Percentiles rank a stretch among this genome's conserved stretches.
Evolutionary conservation across 2,329 filamentous ascomycete genomes (phyloP).

Genomic region (Reticulascus tulasneorum): DNA sequence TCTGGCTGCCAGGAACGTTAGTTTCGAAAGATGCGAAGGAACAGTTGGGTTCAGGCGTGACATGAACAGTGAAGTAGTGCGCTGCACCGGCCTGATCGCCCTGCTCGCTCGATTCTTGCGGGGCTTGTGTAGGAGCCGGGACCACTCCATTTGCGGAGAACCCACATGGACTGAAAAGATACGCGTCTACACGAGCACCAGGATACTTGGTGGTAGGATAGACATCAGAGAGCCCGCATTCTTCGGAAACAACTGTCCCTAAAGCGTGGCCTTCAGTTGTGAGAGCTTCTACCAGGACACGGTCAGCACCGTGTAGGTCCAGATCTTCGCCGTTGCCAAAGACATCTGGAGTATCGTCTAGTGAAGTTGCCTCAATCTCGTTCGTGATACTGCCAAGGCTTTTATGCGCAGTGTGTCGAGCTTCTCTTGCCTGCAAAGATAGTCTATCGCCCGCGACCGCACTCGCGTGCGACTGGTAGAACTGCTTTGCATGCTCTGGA

Average conservation of each 20-base stretch:
- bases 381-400: constrained; percentile 57
- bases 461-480: constrained; percentile 71
- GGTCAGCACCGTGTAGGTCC: constrained; percentile 53
- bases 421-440: constrained; percentile 57
- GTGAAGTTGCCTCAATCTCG: constrained; percentile 23
- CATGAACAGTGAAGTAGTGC: constrained; percentile 98
- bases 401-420: constrained; percentile 55
- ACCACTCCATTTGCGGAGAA: constrained; percentile 97
- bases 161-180: constrained; percentile 93
- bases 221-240: constrained; percentile 82
- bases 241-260: constrained; percentile 86
- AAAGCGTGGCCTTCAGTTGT: constrained; percentile 92
- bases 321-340: constrained; percentile 64
- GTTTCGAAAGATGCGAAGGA: constrained; percentile 98
- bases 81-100: constrained; percentile 48
- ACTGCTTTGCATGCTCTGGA: constrained; percentile 65
- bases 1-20: constrained; percentile 87
- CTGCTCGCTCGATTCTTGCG: constrained; percentile 26
- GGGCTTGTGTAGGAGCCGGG: constrained; percentile 64
- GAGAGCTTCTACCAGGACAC: constrained; percentile 65
- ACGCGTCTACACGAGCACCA: constrained; percentile 90
- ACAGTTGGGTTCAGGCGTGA: constrained; percentile 94
- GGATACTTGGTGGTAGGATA: constrained; percentile 86
- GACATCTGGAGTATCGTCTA: constrained; percentile 69
- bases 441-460: constrained; percentile 81